Conservation (phyloP, 2,329 filamentous ascomycete genomes). For the Eutypa lata region DNA sequence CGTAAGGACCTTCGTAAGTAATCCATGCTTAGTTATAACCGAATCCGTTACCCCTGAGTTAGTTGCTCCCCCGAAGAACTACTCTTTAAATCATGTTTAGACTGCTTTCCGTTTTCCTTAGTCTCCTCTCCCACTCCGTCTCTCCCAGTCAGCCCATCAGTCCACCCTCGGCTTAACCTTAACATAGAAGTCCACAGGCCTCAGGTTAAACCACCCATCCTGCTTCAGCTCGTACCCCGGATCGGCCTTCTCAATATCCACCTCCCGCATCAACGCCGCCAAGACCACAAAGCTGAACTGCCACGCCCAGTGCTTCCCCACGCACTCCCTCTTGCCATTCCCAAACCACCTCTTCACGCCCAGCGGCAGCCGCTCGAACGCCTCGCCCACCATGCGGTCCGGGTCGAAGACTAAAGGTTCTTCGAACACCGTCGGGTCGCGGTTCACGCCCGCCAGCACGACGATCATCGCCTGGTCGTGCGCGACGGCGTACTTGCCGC, state of each 20-base stretch:
- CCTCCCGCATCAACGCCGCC: slow-evolving; percentile 39
- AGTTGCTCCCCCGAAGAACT: too few relatives aligned
- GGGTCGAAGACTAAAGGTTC: slow-evolving; percentile 43
- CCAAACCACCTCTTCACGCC: slow-evolving; percentile 50
- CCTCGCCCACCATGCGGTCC: slow-evolving; percentile 44
- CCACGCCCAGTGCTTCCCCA: slow-evolving; percentile 50
- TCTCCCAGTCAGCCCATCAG: neutral
- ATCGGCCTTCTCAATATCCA: slow-evolving; percentile 45
- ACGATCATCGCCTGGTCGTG: slow-evolving; percentile 48
- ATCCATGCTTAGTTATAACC: too few relatives aligned
- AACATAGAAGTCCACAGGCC: slow-evolving; percentile 44
- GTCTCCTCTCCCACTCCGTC: too few relatives aligned
- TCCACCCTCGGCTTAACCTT: slow-evolving; percentile 36
- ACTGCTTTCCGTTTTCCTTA: too few relatives aligned
- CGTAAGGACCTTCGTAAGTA: too few relatives aligned
- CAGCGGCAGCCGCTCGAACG: slow-evolving; percentile 38
- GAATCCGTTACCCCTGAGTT: too few relatives aligned
- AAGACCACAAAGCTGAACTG: slow-evolving; percentile 41
- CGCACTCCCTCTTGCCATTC: slow-evolving; percentile 49
- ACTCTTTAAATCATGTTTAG: too few relatives aligned
- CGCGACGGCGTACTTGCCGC: slow-evolving; percentile 47
- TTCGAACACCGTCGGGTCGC: slow-evolving; percentile 46
- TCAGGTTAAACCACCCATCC: slow-evolving; percentile 52
- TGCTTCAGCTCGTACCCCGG: slow-evolving; percentile 37
- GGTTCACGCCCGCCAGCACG: slow-evolving; percentile 48